These are phyloP conservation scores for Penicillium goetzii DNA, from an alignment of 495 filamentous ascomycete species.

Conservation along the genomic window DNA sequence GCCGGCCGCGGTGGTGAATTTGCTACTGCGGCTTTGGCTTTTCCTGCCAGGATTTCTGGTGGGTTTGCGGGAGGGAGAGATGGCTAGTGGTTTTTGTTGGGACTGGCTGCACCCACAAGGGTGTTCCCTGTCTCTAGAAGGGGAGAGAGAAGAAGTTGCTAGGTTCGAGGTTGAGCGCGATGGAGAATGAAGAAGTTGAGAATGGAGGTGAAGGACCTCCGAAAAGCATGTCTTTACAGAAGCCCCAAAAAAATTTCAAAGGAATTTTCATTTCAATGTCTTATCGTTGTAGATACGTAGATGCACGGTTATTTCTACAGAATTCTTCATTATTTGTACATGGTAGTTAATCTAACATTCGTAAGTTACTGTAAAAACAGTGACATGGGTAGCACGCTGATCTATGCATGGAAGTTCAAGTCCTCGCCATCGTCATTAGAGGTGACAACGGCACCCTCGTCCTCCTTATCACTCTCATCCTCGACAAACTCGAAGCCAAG, in stretches of 20 bases:
- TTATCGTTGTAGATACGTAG: not conserved
- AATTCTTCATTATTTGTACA: not conserved
- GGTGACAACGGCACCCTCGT: not conserved
- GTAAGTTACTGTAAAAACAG: not conserved
- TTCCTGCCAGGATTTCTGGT: too few relatives aligned
- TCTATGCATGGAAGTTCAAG: slow-evolving; percentile 2
- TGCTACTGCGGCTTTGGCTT: not conserved
- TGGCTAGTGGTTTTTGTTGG: not conserved
- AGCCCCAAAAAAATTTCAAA: slow-evolving; percentile 36
- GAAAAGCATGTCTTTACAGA: slow-evolving; percentile 38
- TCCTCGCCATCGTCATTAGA: not conserved
- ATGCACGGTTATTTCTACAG: not conserved
- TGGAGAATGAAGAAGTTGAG: slow-evolving; percentile 3
- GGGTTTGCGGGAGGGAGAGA: not conserved
- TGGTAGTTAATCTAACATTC: not conserved
- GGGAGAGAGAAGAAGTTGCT: slow-evolving; percentile 1
- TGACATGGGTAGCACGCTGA: not conserved
- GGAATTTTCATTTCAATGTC: slow-evolving; percentile 22
- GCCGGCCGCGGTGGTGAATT: not conserved
- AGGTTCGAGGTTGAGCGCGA: not conserved
- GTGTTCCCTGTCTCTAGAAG: slow-evolving; percentile 11
- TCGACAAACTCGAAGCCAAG: slow-evolving; percentile 79
- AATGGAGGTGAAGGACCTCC: slow-evolving; percentile 15
- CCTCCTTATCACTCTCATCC: slow-evolving; percentile 18
- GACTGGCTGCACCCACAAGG: not conserved